Base-by-base conservation (phyloP, 225 moss, liverwort and hornwort genomes). In the Pleurozium schreberi region DNA sequence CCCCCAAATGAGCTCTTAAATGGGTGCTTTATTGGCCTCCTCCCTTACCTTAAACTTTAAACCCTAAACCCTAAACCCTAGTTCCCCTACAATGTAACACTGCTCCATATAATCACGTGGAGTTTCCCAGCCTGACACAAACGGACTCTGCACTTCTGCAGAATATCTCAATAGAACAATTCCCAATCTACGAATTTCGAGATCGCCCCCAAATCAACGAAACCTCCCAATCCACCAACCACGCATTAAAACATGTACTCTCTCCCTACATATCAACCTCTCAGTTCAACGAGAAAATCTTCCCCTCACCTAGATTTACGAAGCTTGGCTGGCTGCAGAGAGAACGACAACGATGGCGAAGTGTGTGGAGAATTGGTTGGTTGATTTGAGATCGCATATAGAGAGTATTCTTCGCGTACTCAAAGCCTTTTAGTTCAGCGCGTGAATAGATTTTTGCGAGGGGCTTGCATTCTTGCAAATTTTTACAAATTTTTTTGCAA, bases 201-300 rank as follows among this genome's bases (percentile, higher is more conserved):
- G 62, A 82, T 62, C 52, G 8, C 11, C 42, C 6, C 60, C 8
- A 43, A 26, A 75, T 80, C 87, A 40, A 89, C 68, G 22, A 43
- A 14, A 36, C 5, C 40, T 14, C 28, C 15, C 33, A 74, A 87
- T 85, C 85, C 81, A 75, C 85, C 52, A 75, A 69, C 21, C 50
- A 11, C 8, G 10, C 38, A 14, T 31, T 12, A 19, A 19, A 70
- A 36, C 17, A 86, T 89, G 64, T 81, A 45, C 30, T 1, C 9
- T 0, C 0, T 0, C 0, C 0, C 0, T 11, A 84, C 55, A 88
- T 3, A 60, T 18, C 0, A 3, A 8, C 8, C 45, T 20, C 47
- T 15, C 10, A 11, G 14, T 5, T 15, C 10, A 21, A 22, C 5
- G 1, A 10, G 4, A 25, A 71, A 30, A 3, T 84, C 34, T 80